phyloP scores from a whole-genome alignment of 306 rosid genomes.

The Nissolia schottii region DNA sequence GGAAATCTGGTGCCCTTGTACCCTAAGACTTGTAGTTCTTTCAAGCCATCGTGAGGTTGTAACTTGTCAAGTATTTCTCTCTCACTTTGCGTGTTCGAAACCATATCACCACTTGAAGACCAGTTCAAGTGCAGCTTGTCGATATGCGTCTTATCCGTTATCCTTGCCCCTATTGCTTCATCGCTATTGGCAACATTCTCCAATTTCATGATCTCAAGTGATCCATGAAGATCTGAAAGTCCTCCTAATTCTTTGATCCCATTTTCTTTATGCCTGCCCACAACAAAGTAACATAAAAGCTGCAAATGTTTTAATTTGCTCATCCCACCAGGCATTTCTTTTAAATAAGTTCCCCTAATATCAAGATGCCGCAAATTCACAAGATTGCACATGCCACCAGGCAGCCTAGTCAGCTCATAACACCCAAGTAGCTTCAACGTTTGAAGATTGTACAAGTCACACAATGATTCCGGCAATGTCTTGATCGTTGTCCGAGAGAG shows the following conservation, averaged over 20 bases:
- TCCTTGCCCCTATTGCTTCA: background rate
- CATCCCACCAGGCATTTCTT: constrained; percentile 7
- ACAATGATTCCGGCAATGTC: background rate
- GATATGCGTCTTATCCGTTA: background rate
- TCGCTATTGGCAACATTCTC: background rate
- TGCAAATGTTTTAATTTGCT: background rate
- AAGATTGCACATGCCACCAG: background rate
- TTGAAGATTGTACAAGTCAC: background rate
- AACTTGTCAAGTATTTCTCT: background rate
- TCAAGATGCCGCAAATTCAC: background rate
- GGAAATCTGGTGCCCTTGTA: background rate
- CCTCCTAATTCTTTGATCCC: background rate
- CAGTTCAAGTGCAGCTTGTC: fast-evolving
- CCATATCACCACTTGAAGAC: background rate
- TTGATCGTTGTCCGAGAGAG: fast-evolving
- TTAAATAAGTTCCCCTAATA: fast-evolving
- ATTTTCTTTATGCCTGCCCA: background rate
- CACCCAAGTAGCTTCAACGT: background rate
- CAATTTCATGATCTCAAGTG: background rate
- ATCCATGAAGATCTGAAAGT: background rate
- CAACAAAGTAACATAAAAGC: background rate
- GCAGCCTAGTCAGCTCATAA: fast-evolving
- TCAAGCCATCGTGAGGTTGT: background rate
- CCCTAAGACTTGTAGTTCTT: fast-evolving
- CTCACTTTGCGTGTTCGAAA: background rate